These are phyloP conservation scores for Strobilomyces echinocephalus DNA, from an alignment of 768 basidiomycete species.

Conservation along the genomic window DNA sequence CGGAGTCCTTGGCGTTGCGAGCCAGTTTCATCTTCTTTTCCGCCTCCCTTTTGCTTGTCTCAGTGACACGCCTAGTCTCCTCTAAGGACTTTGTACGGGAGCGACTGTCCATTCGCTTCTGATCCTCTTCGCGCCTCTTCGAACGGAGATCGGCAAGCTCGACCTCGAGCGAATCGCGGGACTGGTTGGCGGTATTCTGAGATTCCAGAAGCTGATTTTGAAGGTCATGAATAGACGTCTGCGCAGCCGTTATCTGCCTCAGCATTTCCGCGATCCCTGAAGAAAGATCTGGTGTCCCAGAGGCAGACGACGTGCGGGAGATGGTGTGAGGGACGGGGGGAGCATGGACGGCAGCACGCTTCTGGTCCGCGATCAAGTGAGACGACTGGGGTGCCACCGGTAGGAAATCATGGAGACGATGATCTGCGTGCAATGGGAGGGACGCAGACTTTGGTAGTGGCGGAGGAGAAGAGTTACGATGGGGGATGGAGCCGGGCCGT, in stretches of 20 bases:
- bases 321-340: constrained; percentile 22
- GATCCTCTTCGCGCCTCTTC: constrained; percentile 80
- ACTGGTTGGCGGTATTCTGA: constrained; percentile 50
- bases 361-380: constrained; percentile 21
- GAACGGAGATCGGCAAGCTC: constrained; percentile 72
- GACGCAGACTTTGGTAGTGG: constrained; percentile 81
- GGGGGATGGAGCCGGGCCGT: constrained; percentile 32
- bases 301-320: constrained; percentile 22
- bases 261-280: constrained; percentile 71
- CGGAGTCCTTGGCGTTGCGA: constrained; percentile 58
- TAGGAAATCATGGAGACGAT: constrained; percentile 27
- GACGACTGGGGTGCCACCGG: constrained; percentile 24
- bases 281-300: constrained; percentile 49
- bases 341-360: constrained; percentile 24
- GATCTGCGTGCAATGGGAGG: constrained; percentile 64
- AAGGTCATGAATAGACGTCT: constrained; percentile 60
- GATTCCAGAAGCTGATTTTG: constrained; percentile 65
- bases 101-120: constrained; percentile 70
- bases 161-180: constrained; percentile 60
- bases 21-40: constrained; percentile 83
- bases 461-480: constrained; percentile 71
- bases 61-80: constrained; percentile 80
- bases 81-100: constrained; percentile 81
- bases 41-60: constrained; percentile 73
- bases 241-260: constrained; percentile 63